A percentile compares a stretch with the other conserved stretches of the same genome.
phyloP scores from a whole-genome alignment of 768 basidiomycete genomes.

The Russula sp. region DNA sequence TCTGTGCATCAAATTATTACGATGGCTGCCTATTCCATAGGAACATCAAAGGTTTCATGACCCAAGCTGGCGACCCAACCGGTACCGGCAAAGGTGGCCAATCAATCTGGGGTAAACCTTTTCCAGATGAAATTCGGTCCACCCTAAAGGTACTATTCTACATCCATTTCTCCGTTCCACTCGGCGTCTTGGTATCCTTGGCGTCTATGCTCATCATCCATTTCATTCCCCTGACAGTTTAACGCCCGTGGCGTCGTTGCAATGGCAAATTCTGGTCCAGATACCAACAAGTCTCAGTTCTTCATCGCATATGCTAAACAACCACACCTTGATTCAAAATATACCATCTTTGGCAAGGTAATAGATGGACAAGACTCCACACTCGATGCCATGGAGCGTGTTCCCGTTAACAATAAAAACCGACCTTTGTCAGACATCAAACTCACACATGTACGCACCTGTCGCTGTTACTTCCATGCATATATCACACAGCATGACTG shows the following conservation, averaged over 20 bases:
- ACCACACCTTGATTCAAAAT: constrained; percentile 89
- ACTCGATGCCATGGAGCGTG: constrained; percentile 89
- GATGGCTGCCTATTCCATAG: constrained; percentile 85
- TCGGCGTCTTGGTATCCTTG: not conserved
- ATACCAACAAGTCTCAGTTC: constrained; percentile 91
- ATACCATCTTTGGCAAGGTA: constrained; percentile 95
- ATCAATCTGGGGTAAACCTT: constrained; percentile 92
- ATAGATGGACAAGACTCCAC: constrained; percentile 97
- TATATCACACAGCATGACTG: not conserved
- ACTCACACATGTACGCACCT: constrained; percentile 62
- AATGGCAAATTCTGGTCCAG: constrained; percentile 96
- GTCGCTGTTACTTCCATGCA: not conserved
- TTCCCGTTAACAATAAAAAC: constrained; percentile 89
- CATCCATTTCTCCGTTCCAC: constrained; percentile 29
- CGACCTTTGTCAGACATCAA: constrained; percentile 84
- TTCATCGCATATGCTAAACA: constrained; percentile 92
- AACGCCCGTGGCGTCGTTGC: constrained; percentile 92
- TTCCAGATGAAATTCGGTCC: constrained; percentile 87
- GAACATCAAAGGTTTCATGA: constrained; percentile 96
- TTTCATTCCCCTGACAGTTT: constrained; percentile 54
- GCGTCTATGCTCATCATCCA: constrained; percentile 11
- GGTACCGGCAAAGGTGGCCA: constrained; percentile 96
- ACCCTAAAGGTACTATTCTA: constrained; percentile 73
- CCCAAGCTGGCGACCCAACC: constrained; percentile 86
- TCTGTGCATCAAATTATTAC: constrained; percentile 88